Percentiles rank a stretch among this genome's conserved stretches.
Evolutionary conservation across 768 basidiomycete genomes (phyloP).

Genomic region (Tricholoma sp.): DNA sequence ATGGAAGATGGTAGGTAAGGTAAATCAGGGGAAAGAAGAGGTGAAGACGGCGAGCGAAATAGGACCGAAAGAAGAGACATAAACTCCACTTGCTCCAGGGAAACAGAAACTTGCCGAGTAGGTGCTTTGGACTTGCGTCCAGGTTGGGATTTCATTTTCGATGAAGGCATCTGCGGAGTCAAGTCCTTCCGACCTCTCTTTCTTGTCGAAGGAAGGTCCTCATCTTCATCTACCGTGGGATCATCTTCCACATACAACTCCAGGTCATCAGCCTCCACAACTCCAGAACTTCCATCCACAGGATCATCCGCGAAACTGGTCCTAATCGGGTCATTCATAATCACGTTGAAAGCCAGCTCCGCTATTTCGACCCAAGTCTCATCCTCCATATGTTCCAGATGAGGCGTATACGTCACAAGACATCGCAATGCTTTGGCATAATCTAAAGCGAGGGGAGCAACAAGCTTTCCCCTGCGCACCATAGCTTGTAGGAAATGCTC

Average conservation of each 20-base stretch:
- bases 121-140: constrained; percentile 15
- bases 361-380: constrained; percentile 64
- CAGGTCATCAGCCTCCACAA: constrained; percentile 28
- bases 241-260: constrained; percentile 29
- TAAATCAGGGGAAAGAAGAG: constrained; percentile 42
- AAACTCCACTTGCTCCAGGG: constrained; percentile 68
- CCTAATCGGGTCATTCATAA: constrained; percentile 56
- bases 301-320: constrained; percentile 26
- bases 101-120: constrained; percentile 24
- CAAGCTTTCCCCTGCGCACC: constrained; percentile 46
- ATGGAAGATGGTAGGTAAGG: constrained; percentile 44
- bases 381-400: constrained; percentile 70
- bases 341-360: constrained; percentile 69
- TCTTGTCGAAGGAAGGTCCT: constrained; percentile 19
- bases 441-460: constrained; percentile 64
- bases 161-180: constrained; percentile 15
- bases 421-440: constrained; percentile 74
- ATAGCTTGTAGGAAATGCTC: constrained; percentile 62
- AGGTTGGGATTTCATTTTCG: constrained; percentile 15
- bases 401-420: constrained; percentile 62
- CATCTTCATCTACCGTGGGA: constrained; percentile 23
- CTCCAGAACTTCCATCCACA: constrained; percentile 24
- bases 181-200: constrained; percentile 33
- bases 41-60: constrained; percentile 53
- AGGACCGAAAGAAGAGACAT: constrained; percentile 58